These are phyloP conservation scores for Gaertneriomyces sp. DNA, from an alignment of 192 early-diverging fungal species.

Conservation along the genomic window DNA sequence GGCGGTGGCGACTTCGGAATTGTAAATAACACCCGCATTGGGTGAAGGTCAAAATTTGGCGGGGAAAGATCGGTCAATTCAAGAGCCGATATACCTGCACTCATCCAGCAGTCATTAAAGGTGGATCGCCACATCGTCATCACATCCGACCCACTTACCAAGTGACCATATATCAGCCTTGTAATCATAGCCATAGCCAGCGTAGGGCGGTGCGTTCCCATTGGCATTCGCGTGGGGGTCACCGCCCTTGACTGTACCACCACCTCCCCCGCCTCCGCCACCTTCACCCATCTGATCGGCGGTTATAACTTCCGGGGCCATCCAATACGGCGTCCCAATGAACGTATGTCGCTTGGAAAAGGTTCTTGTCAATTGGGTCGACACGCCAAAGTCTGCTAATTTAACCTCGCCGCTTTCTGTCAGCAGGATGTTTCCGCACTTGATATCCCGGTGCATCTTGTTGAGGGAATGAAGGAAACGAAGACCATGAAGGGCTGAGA, in stretches of 20 bases:
- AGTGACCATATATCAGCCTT: constrained; percentile 96
- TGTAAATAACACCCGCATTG: constrained; percentile 90
- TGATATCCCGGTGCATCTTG: constrained; percentile 79
- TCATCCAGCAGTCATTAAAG: too few species aligned
- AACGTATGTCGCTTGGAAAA: constrained; percentile 91
- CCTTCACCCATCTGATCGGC: constrained; percentile 24
- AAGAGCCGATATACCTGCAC: constrained; percentile 72
- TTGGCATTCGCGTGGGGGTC: not conserved
- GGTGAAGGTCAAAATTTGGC: constrained; percentile 88
- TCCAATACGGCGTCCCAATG: constrained; percentile 87
- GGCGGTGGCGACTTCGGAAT: constrained; percentile 60
- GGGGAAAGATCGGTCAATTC: constrained; percentile 69
- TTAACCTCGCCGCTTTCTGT: constrained; percentile 79
- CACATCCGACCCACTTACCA: too few species aligned
- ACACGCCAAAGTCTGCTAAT: constrained; percentile 97
- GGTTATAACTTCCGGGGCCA: constrained; percentile 57
- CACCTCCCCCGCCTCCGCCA: not conserved
- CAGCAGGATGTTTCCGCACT: constrained; percentile 86
- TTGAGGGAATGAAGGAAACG: constrained; percentile 47
- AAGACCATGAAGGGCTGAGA: constrained; percentile 4
- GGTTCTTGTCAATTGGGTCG: constrained; percentile 70
- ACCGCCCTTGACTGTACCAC: not conserved
- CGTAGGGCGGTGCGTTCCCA: not conserved
- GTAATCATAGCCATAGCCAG: constrained; percentile 24
- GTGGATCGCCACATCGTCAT: too few species aligned